Base-by-base conservation (phyloP, 202 grass and related monocot genomes). In the Digitaria exilis region DNA sequence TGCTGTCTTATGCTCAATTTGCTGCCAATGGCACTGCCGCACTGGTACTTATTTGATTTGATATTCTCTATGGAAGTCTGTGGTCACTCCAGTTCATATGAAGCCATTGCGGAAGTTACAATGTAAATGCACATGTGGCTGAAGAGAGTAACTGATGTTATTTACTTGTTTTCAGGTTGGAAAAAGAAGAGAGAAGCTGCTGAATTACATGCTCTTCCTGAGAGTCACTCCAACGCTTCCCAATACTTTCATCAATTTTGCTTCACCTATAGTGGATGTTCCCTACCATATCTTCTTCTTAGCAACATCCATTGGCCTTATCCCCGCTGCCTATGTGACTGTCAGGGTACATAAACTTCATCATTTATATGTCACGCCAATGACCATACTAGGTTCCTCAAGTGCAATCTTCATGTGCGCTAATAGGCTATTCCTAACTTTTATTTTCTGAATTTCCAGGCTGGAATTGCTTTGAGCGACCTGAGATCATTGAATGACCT, bases 181-280 rank as follows among this genome's bases (percentile, higher is more conserved):
- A 21, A 96, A 93, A 78, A 94, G 96, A 91, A 89, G 81, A 86
- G 77, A 86, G 18, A 98, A 94, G 60, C 81, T 98, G 82, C 79
- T 98, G 61, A 98, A 98, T 87, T 98, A 98, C 87, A 96, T 98
- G 91, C 87, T 94, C 59, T 98, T 98, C 84, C 84, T 98, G 31
- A 90, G 96, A 88, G 87, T 98, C 54, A 99, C 96, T 19, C 93
- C 96, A 7, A 92, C 96, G 69, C 92, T 98, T 87, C 96, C 96
- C 26, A 96, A 98, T 83, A 98, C 96, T 65, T 98, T 98, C 84
- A 98, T 98, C 75, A 98, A 98, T 88, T 86, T 98, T n/a, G 91
- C 96, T 42, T 98, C 96, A 51, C 96, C 96, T 11, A 98, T 98
- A 76, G 96, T 98, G 42, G 93, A 92, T 19, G 91, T 98, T 25